Evolutionary conservation across 2,329 filamentous ascomycete genomes (phyloP), one percentile per base, ranked within the genome.

Genomic region (Alternaria sp.): DNA sequence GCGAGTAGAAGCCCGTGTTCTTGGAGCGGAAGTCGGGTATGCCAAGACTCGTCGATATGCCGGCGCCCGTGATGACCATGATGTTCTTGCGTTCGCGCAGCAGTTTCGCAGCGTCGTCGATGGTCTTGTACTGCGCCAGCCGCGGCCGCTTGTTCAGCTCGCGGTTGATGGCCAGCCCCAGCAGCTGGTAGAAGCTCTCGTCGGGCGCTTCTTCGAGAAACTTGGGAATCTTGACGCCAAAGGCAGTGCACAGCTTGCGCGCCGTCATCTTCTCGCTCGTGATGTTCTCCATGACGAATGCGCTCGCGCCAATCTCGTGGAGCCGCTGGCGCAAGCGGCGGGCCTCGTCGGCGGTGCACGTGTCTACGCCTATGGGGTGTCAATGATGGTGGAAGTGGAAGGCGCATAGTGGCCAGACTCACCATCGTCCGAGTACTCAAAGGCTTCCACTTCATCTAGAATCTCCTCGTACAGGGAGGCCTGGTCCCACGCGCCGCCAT

Each of bases 21-120:
- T 96, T 96, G 56, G 94, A 97, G 69, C 96, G 90, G 77, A 99
- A 99, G 79, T 99, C 96, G 5, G 96, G 96, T 63, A 99, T 98
- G 65, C 96, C 96, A 19, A 99, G 88, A 55, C 93, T 97, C 1
- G 96, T 99, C 25, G 94, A 97, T 70, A 99, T 98, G 69, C 96
- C 96, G 17, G 96, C 96, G 55, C 96, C 96, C 1, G 96, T 98
- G 69, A 99, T 88, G 68, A 98, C 91, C 74, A 99, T 88, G 78
- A 99, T 94, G 79, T 97, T 97, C 70, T 88, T 88, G 61, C 90
- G 89, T 62, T 87, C 86, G 70, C 88, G 85, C 46, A 99, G 86
- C 54, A 99, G 84, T 13, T 85, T 82, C 9, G 96, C 93, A 5
- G 93, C 96, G 81, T 99, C 93, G 68, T 96, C 91, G 56, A 98